These are phyloP conservation scores for Oehlia diaphana DNA, from an alignment of 192 early-diverging fungal species.

Conservation along the genomic window DNA sequence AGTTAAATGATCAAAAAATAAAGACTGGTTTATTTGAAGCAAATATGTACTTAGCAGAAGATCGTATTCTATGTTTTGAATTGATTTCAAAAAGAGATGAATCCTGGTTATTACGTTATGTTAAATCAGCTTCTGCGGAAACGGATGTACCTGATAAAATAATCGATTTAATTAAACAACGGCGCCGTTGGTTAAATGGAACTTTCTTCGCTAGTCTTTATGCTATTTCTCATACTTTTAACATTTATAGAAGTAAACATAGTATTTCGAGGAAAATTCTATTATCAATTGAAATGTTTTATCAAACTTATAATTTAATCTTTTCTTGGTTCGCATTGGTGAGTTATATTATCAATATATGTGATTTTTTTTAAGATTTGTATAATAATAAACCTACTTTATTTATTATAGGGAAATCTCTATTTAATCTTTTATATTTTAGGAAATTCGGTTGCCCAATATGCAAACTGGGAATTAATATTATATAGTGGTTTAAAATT, in stretches of 20 bases:
- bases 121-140: conserved; percentile 67
- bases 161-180: conserved; percentile 91
- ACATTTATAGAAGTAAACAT: conserved; percentile 79
- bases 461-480: neutral
- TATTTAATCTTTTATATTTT: conserved; percentile 91
- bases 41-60: conserved; percentile 83
- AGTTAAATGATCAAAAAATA: neutral
- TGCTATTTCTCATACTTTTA: conserved; percentile 73
- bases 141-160: conserved; percentile 79
- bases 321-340: conserved; percentile 92
- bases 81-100: conserved; percentile 71
- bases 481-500: conserved; percentile 46
- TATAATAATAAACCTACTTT: conserved; percentile 20
- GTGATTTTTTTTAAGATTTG: no score
- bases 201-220: conserved; percentile 91
- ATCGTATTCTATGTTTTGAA: conserved; percentile 84
- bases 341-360: conserved; percentile 45
- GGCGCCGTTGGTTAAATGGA: conserved; percentile 94
- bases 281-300: conserved; percentile 76
- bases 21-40: conserved; percentile 67
- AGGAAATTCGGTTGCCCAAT: conserved; percentile 43
- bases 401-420: conserved; percentile 65
- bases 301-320: conserved; percentile 75
- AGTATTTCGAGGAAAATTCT: conserved; percentile 67
- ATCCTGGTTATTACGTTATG: conserved; percentile 75